These are phyloP conservation scores for Prunus armeniaca DNA, from an alignment of 306 rosid genomes.

Conservation along the genomic window DNA sequence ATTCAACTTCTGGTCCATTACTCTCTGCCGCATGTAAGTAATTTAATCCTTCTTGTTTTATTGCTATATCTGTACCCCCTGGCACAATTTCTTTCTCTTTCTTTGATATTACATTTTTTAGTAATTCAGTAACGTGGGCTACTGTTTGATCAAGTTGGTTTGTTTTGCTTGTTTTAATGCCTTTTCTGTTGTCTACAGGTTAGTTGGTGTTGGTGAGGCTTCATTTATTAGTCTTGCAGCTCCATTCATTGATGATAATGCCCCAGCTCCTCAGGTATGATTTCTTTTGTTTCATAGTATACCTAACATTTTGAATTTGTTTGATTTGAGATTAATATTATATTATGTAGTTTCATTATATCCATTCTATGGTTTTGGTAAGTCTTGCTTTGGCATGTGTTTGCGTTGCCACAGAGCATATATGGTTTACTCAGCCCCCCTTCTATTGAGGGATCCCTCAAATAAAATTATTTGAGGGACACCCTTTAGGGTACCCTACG, in stretches of 20 bases:
- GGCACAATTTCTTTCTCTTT: neutral
- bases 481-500: too few species aligned
- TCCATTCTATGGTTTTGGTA: neutral
- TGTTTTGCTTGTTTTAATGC: conserved; percentile 6
- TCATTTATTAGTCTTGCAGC: conserved; percentile 95
- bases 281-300: conserved; percentile 14
- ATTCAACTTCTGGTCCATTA: conserved; percentile 76
- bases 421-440: neutral
- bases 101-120: conserved; percentile 7
- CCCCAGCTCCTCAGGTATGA: conserved; percentile 71
- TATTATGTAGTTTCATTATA: too few species aligned
- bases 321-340: neutral
- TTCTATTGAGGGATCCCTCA: too few species aligned
- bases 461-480: too few species aligned
- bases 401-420: neutral
- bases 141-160: neutral
- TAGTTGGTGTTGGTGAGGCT: conserved; percentile 93
- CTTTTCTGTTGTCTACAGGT: conserved; percentile 38
- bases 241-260: conserved; percentile 88
- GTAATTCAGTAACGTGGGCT: conserved; percentile 1
- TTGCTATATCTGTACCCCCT: neutral
- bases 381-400: neutral
- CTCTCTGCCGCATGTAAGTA: conserved; percentile 74
- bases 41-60: conserved; percentile 12
- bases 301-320: conserved; percentile 15